Evolutionary conservation across 2,329 filamentous ascomycete genomes (phyloP).

Genomic region (Alternaria postmessia): DNA sequence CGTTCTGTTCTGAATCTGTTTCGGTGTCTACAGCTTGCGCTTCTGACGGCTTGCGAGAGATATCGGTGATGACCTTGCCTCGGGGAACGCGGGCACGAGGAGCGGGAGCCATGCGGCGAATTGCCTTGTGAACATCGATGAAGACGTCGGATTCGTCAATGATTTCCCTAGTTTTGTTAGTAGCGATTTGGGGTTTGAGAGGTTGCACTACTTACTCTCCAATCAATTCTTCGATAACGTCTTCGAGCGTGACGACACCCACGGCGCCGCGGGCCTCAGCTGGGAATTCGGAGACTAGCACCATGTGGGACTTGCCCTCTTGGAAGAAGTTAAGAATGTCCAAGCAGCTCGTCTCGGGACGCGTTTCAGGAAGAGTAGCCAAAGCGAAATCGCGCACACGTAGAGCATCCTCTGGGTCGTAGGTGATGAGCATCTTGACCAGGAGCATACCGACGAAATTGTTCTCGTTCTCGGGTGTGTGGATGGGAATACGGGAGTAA

Average conservation of each 20-base stretch:
- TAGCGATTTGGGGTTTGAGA: background rate
- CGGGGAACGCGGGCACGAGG: constrained; percentile 76
- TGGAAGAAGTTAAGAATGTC: constrained; percentile 99
- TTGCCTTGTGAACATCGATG: constrained; percentile 97
- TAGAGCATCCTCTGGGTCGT: constrained; percentile 92
- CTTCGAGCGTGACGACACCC: constrained; percentile 94
- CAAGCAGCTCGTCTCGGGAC: constrained; percentile 92
- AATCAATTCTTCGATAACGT: constrained; percentile 98
- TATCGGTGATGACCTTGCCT: constrained; percentile 60
- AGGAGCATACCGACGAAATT: constrained; percentile 98
- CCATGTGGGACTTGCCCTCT: constrained; percentile 99
- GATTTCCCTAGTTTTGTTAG: constrained; percentile 74
- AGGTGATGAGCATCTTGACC: constrained; percentile 98
- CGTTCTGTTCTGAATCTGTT: constrained; percentile 28
- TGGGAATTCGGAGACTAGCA: constrained; percentile 88
- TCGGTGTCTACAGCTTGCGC: constrained; percentile 29
- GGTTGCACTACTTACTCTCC: constrained; percentile 77
- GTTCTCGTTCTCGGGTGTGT: constrained; percentile 79
- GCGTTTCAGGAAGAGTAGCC: constrained; percentile 92
- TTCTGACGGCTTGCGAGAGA: constrained; percentile 34
- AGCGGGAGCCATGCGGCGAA: constrained; percentile 84
- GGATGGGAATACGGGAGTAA: constrained; percentile 95
- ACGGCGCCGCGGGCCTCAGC: constrained; percentile 91
- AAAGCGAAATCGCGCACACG: constrained; percentile 89
- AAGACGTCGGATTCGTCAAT: constrained; percentile 99